phyloP scores from a whole-genome alignment of 129 eudicot genomes.

The Cynara cardunculus region DNA sequence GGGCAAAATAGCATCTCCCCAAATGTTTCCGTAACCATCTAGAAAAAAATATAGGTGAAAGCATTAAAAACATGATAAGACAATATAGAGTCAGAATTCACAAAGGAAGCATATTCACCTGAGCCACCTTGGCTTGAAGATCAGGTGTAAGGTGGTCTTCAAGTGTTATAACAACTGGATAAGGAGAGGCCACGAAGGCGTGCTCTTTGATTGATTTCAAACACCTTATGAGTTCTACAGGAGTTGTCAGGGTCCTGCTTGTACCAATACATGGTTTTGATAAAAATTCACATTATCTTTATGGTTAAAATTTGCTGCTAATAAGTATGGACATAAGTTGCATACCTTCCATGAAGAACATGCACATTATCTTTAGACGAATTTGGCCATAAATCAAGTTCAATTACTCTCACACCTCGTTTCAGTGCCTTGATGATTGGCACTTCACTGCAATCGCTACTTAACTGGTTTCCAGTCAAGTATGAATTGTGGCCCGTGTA shows the following conservation, averaged over 20 bases:
- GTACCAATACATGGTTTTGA: not conserved
- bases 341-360: constrained; percentile 89
- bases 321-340: not conserved
- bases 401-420: constrained; percentile 83
- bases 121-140: constrained; percentile 93
- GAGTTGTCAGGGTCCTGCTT: constrained; percentile 72
- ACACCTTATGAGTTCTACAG: constrained; percentile 72
- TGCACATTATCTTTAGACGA: constrained; percentile 57
- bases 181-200: constrained; percentile 70
- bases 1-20: constrained; percentile 67
- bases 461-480: constrained; percentile 89
- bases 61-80: not conserved
- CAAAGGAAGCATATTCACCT: constrained; percentile 34
- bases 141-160: constrained; percentile 86
- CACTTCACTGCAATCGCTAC: constrained; percentile 76
- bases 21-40: constrained; percentile 77
- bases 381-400: constrained; percentile 93
- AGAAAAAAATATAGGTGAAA: constrained; percentile 5
- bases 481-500: constrained; percentile 95
- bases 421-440: constrained; percentile 74
- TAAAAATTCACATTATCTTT: constrained; percentile 25
- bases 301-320: not conserved
- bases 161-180: constrained; percentile 76
- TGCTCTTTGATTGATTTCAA: constrained; percentile 76
- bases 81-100: not conserved